phyloP scores from a whole-genome alignment of 768 basidiomycete genomes.

The Hortiboletus flavorubellus region DNA sequence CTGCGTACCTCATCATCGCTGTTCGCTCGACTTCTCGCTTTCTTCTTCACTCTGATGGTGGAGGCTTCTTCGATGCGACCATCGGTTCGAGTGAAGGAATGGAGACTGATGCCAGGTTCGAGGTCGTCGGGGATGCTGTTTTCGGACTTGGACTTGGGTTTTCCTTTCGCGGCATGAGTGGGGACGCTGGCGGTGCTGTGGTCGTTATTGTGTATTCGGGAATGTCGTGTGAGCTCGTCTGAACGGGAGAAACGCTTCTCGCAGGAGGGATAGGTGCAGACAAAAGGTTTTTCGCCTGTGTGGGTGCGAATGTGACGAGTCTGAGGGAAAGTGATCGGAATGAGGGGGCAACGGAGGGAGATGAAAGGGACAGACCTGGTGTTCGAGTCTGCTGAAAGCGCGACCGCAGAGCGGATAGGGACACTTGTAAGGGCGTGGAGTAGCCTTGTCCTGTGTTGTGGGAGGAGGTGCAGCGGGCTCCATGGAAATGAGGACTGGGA shows the following conservation, averaged over 20 bases:
- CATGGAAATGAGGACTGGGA: constrained; percentile 21
- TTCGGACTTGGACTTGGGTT: constrained; percentile 31
- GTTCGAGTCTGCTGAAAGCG: constrained; percentile 95
- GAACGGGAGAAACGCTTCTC: constrained; percentile 97
- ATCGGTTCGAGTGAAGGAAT: constrained; percentile 22
- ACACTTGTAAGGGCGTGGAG: constrained; percentile 90
- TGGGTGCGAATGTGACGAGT: constrained; percentile 98
- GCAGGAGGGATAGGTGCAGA: constrained; percentile 89
- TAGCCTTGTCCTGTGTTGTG: constrained; percentile 36
- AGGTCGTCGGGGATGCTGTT: constrained; percentile 23
- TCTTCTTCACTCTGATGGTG: constrained; percentile 58
- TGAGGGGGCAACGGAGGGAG: constrained; percentile 10
- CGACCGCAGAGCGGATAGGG: constrained; percentile 87
- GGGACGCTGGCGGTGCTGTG: constrained; percentile 28
- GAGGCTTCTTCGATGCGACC: constrained; percentile 23
- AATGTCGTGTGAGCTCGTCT: constrained; percentile 97
- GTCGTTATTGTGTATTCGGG: constrained; percentile 83
- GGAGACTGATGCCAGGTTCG: constrained; percentile 26
- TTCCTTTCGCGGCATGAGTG: constrained; percentile 23
- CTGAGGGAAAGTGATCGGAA: constrained; percentile 39
- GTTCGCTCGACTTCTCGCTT: constrained; percentile 73
- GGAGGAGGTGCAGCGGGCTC: constrained; percentile 13
- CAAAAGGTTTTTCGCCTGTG: constrained; percentile 97
- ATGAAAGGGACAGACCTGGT: constrained; percentile 61
- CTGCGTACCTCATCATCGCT: constrained; percentile 78